Evolutionary conservation across 2,329 filamentous ascomycete genomes (phyloP).

Genomic region (Calonectria hawksworthii): DNA sequence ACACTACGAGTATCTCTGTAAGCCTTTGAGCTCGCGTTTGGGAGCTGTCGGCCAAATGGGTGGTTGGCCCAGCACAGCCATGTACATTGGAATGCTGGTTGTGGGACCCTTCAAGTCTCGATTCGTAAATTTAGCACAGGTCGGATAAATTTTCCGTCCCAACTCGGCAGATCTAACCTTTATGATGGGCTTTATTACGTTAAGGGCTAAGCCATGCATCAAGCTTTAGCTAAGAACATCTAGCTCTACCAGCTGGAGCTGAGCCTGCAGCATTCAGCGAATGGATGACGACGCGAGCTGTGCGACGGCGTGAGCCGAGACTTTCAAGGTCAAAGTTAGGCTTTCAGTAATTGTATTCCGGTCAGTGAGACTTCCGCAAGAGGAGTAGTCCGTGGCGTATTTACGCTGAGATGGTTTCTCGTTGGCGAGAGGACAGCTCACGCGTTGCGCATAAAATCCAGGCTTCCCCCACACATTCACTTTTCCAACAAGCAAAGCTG

Average conservation of each 20-base stretch:
- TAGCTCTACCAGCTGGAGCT: background rate
- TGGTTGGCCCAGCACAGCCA: background rate
- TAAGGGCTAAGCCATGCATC: background rate
- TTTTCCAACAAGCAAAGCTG: background rate
- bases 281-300: background rate
- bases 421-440: background rate
- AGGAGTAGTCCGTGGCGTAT: background rate
- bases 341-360: background rate
- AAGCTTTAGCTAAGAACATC: background rate
- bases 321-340: background rate
- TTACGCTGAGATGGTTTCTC: background rate
- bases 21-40: background rate
- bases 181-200: background rate
- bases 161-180: background rate
- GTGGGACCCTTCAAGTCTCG: background rate
- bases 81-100: background rate
- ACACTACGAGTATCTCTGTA: too few relatives aligned
- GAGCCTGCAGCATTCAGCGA: background rate
- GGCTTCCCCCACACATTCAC: background rate
- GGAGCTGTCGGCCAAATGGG: background rate
- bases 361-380: background rate
- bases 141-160: background rate
- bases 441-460: conserved; percentile 1
- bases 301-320: background rate
- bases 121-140: background rate